These are phyloP conservation scores for Barnettozyma sucrosica DNA, from an alignment of 805 yeast genomes.

Conservation along the genomic window DNA sequence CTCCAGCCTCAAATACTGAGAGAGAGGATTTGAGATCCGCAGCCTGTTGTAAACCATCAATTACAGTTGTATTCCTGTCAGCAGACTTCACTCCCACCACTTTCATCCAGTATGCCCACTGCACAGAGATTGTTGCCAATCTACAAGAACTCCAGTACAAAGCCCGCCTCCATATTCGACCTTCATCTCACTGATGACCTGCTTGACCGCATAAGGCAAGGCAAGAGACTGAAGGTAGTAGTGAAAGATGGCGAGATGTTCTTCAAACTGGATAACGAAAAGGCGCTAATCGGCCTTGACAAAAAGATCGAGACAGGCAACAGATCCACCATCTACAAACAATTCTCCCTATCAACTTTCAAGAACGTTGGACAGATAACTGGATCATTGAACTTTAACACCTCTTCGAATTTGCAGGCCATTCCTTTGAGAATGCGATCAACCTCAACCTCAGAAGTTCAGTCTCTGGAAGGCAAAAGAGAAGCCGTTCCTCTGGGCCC, in stretches of 20 bases:
- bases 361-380: slow-evolving; percentile 17
- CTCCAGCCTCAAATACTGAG: too few relatives aligned
- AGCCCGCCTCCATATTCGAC: slow-evolving; percentile 11
- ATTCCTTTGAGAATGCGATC: neutral
- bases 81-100: neutral
- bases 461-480: neutral
- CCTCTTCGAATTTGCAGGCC: neutral
- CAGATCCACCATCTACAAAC: slow-evolving; percentile 16
- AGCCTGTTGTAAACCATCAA: too few relatives aligned
- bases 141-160: slow-evolving; percentile 6
- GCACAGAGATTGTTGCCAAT: slow-evolving; percentile 14
- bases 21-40: too few relatives aligned
- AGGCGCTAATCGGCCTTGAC: slow-evolving; percentile 3
- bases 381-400: neutral
- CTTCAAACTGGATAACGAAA: slow-evolving; percentile 11
- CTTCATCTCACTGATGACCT: slow-evolving; percentile 7
- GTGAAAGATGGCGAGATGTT: slow-evolving; percentile 18
- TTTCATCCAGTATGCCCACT: slow-evolving; percentile 4
- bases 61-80: too few relatives aligned
- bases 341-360: slow-evolving; percentile 19
- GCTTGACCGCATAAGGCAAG: slow-evolving; percentile 5
- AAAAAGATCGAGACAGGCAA: slow-evolving; percentile 6
- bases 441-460: neutral
- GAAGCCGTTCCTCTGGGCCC: neutral
- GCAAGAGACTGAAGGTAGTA: slow-evolving; percentile 17